A percentile compares a stretch with the other conserved stretches of the same genome.
Evolutionary conservation across 805 yeast genomes (phyloP).

Genomic region (Yarrowia osloensis): DNA sequence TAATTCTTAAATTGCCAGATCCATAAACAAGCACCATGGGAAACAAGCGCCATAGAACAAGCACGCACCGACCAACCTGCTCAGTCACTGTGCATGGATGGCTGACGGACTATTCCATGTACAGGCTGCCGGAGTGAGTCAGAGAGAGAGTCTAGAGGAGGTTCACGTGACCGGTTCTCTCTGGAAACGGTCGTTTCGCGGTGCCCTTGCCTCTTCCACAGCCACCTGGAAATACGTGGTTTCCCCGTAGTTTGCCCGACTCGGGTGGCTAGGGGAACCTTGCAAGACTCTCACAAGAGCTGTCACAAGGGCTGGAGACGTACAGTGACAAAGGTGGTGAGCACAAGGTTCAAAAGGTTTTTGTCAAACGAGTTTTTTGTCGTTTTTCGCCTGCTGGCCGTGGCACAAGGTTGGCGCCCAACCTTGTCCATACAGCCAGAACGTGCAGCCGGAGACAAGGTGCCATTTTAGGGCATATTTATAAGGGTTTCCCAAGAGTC

Average conservation of each 20-base stretch:
- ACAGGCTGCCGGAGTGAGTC: no score
- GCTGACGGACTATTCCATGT: no score
- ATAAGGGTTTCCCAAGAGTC: constrained; percentile 7
- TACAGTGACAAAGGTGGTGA: not conserved
- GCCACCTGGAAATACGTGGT: not conserved
- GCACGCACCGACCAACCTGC: no score
- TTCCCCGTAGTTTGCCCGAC: constrained; percentile 16
- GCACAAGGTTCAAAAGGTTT: not conserved
- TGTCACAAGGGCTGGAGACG: constrained; percentile 21
- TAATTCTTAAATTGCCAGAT: constrained; percentile 8
- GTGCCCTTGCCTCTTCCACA: no score
- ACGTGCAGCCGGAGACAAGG: constrained; percentile 30
- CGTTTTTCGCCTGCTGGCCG: not conserved
- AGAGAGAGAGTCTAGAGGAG: no score
- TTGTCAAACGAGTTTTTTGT: constrained; percentile 8
- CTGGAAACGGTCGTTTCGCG: no score
- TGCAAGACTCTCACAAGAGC: not conserved
- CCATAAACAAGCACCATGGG: not conserved
- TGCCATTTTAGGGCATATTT: constrained; percentile 25
- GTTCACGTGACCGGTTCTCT: no score
- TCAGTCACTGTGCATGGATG: not conserved
- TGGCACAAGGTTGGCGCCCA: not conserved
- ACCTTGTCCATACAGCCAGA: not conserved
- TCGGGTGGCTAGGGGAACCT: constrained; percentile 22
- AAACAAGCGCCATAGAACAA: no score